Conservation (phyloP, 2,329 filamentous ascomycete genomes). For the Meredithiella fracta region DNA sequence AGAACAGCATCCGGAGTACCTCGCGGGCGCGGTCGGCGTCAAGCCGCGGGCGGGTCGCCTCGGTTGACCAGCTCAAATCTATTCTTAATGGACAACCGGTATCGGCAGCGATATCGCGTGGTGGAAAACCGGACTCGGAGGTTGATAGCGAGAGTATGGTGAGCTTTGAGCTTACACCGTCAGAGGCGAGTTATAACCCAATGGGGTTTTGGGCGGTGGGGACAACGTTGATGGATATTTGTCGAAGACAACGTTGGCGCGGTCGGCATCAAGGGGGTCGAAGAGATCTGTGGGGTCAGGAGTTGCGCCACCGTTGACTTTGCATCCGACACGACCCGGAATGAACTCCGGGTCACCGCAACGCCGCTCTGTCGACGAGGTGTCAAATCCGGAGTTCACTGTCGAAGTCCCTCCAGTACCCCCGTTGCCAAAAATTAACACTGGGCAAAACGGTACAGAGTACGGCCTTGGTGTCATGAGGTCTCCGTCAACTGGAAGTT, state of each 20-base stretch:
- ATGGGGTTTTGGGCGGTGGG: conserved; percentile 17
- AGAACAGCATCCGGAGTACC: conserved; percentile 37
- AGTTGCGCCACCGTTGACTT: conserved; percentile 22
- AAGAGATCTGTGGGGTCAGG: conserved; percentile 14
- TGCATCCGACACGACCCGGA: conserved; percentile 23
- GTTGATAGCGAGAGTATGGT: conserved; percentile 50
- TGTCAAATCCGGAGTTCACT: conserved; percentile 19
- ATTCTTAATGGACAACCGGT: conserved; percentile 37
- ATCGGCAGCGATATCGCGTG: conserved; percentile 21
- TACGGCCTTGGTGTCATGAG: conserved; percentile 3
- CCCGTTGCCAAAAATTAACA: conserved; percentile 29
- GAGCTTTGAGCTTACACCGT: conserved; percentile 52
- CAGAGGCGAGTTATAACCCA: conserved; percentile 46
- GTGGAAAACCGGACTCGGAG: conserved; percentile 25
- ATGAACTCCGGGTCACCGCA: conserved; percentile 4
- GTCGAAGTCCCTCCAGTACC: conserved; percentile 39
- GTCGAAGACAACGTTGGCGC: conserved; percentile 20
- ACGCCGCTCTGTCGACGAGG: conserved; percentile 18
- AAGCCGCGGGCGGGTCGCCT: conserved; percentile 36
- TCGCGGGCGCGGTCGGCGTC: conserved; percentile 30
- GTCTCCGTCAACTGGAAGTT: conserved; percentile 8
- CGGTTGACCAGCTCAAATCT: conserved; percentile 47
- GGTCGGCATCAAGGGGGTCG: conserved; percentile 20
- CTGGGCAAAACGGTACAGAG: not conserved
- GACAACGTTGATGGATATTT: conserved; percentile 11